Conservation (phyloP, 2,329 filamentous ascomycete species). For the Hymenoscyphus repandus region DNA sequence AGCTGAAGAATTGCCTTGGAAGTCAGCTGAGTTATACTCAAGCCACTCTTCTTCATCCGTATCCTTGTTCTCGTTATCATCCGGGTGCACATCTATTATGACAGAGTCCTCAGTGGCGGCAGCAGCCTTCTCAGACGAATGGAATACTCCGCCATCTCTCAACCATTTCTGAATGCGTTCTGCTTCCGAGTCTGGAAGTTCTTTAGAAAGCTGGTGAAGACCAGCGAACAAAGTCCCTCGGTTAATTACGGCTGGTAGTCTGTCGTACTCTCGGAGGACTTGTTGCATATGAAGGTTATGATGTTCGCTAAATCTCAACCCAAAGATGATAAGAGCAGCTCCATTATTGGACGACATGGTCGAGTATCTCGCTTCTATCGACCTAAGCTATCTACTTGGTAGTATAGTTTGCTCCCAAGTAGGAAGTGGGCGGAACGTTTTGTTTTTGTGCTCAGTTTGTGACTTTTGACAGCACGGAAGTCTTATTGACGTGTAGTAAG, state of each 20-base stretch:
- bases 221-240: constrained; percentile 12
- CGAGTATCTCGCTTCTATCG: background rate
- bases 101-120: background rate
- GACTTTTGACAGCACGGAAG: too few relatives aligned
- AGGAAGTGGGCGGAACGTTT: background rate
- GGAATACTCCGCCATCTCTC: constrained; percentile 15
- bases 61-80: background rate
- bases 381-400: too few relatives aligned
- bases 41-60: background rate
- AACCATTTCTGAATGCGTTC: constrained; percentile 18
- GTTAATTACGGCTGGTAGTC: constrained; percentile 10
- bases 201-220: constrained; percentile 11
- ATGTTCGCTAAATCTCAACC: constrained; percentile 20
- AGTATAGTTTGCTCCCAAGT: too few relatives aligned
- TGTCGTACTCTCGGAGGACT: constrained; percentile 15
- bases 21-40: background rate
- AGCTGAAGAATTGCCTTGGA: background rate
- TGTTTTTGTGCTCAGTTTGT: too few relatives aligned
- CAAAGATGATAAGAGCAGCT: constrained; percentile 15
- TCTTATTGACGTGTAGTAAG: too few relatives aligned
- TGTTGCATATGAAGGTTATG: constrained; percentile 20
- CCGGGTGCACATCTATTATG: background rate
- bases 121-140: background rate
- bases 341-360: constrained; percentile 16
- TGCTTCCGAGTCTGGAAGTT: constrained; percentile 10